phyloP scores from a whole-genome alignment of 495 filamentous ascomycete species.

The Rusavskia elegans region DNA sequence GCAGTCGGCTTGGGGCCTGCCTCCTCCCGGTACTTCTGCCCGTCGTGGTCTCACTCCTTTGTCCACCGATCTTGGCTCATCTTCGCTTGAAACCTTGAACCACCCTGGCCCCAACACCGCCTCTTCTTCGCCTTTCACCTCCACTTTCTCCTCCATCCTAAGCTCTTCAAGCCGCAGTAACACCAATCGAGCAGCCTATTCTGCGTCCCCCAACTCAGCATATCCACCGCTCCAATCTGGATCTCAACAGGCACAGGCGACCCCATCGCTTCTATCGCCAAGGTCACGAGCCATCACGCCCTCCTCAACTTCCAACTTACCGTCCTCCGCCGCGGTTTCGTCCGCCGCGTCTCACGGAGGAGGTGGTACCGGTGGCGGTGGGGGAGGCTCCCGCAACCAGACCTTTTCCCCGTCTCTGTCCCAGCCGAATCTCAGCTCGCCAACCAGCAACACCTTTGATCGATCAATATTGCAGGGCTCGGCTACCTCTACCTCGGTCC shows the following conservation, averaged over 20 bases:
- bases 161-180: conserved; percentile 30
- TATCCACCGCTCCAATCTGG: conserved; percentile 41
- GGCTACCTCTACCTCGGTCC: conserved; percentile 16
- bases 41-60: conserved; percentile 49
- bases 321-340: conserved; percentile 43
- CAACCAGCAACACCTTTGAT: conserved; percentile 38
- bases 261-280: conserved; percentile 40
- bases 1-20: conserved; percentile 46
- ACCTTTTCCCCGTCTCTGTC: conserved; percentile 49
- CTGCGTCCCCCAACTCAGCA: conserved; percentile 32
- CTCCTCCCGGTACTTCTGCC: conserved; percentile 38
- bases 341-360: conserved; percentile 28
- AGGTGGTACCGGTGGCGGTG: conserved; percentile 37
- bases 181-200: conserved; percentile 28
- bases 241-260: conserved; percentile 37
- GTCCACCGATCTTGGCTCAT: conserved; percentile 34
- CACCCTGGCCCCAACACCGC: conserved; percentile 31
- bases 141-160: conserved; percentile 41
- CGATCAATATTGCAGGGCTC: conserved; percentile 20
- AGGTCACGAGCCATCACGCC: conserved; percentile 46
- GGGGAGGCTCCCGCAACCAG: conserved; percentile 42
- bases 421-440: conserved; percentile 44
- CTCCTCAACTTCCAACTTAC: conserved; percentile 40
- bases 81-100: conserved; percentile 24
- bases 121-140: conserved; percentile 33